These are phyloP conservation scores for Dichotomocladium elegans DNA, from an alignment of 371 early-diverging fungal species.

Conservation along the genomic window DNA sequence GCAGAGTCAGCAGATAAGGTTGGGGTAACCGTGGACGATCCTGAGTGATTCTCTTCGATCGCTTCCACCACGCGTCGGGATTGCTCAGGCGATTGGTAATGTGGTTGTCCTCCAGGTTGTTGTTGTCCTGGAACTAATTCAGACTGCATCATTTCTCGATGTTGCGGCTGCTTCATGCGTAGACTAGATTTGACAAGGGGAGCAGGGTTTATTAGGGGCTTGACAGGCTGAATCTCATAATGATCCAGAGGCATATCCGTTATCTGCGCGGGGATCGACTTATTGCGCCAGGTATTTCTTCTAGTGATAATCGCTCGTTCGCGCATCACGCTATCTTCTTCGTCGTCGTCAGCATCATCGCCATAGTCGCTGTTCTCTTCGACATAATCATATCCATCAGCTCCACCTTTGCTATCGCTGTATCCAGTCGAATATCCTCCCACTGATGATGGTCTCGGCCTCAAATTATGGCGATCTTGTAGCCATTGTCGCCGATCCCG, in stretches of 20 bases:
- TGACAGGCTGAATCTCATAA: no score
- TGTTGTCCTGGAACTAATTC: not conserved
- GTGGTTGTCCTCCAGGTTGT: not conserved
- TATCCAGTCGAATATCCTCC: no score
- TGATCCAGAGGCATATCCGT: no score
- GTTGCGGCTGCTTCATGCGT: no score
- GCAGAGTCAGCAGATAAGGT: conserved; percentile 1
- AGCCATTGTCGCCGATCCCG: no score
- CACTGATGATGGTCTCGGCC: no score
- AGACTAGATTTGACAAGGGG: no score
- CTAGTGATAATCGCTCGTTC: not conserved
- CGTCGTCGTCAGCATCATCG: not conserved
- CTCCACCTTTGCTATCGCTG: no score
- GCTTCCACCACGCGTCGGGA: not conserved
- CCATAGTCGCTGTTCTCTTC: not conserved
- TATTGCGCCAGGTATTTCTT: no score
- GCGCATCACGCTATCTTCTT: not conserved
- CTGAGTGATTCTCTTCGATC: not conserved
- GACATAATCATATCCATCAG: not conserved
- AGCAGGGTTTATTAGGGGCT: no score
- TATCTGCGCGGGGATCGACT: no score
- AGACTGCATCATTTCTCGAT: not conserved
- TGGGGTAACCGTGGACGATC: conserved; percentile 1
- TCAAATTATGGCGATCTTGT: no score
- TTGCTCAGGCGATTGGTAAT: not conserved